Conservation (phyloP, 352 stramenopile species). For the Nothophytophthora sp. region DNA sequence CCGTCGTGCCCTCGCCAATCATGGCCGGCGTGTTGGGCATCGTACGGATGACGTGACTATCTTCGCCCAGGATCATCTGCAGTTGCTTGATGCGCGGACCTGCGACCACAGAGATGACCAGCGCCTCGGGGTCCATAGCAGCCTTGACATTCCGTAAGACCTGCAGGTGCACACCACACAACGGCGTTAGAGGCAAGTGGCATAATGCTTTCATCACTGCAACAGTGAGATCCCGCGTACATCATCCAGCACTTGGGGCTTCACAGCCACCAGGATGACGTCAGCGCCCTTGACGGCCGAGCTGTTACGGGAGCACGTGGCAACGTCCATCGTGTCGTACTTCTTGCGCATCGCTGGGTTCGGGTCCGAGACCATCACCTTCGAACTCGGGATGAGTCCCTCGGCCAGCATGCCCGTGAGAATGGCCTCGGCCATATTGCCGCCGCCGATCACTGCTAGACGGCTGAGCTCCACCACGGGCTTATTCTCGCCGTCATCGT, state of each 20-base stretch:
- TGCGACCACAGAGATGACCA: constrained; percentile 87
- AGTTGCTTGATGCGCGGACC: constrained; percentile 80
- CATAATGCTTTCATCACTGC: background rate
- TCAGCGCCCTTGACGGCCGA: constrained; percentile 77
- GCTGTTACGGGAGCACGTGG: constrained; percentile 64
- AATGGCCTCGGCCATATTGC: constrained; percentile 91
- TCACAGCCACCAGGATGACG: constrained; percentile 93
- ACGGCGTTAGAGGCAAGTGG: background rate
- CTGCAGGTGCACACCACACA: constrained; percentile 13
- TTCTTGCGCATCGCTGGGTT: constrained; percentile 70
- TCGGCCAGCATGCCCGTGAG: constrained; percentile 78
- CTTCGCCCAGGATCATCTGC: constrained; percentile 51
- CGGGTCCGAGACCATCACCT: constrained; percentile 82
- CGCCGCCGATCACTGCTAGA: constrained; percentile 83
- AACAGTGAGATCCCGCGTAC: constrained; percentile 29
- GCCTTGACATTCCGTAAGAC: constrained; percentile 66
- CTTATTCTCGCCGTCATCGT: background rate
- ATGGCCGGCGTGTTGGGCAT: constrained; percentile 97
- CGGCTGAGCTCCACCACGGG: constrained; percentile 44
- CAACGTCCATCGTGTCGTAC: constrained; percentile 57
- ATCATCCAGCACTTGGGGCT: constrained; percentile 93
- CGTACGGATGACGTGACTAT: constrained; percentile 87
- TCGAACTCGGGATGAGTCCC: constrained; percentile 58
- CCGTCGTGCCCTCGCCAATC: constrained; percentile 95
- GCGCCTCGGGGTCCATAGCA: constrained; percentile 52